phyloP scores from a whole-genome alignment of 2,329 filamentous ascomycete species.

The Xylariaceae sp. region DNA sequence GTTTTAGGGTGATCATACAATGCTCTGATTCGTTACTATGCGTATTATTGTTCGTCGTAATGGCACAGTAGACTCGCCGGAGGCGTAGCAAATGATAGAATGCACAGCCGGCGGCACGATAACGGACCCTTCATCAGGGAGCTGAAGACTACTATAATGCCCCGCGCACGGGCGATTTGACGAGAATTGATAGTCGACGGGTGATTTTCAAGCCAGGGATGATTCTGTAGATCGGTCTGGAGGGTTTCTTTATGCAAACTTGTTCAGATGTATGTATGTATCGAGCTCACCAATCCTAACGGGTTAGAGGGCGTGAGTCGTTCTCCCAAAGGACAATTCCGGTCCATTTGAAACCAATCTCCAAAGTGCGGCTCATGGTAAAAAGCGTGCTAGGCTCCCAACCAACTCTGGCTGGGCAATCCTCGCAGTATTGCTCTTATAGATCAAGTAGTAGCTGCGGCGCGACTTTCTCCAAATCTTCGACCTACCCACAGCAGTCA shows the following conservation, averaged over 20 bases:
- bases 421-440: conserved; percentile 44
- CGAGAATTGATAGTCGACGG: neutral
- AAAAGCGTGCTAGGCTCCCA: neutral
- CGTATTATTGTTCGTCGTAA: too few species aligned
- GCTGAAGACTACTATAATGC: neutral
- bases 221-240: conserved; percentile 16
- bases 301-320: neutral
- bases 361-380: neutral
- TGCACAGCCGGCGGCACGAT: too few species aligned
- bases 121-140: too few species aligned
- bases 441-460: conserved; percentile 87
- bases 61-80: too few species aligned
- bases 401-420: neutral
- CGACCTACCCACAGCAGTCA: conserved; percentile 58
- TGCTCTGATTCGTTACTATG: too few species aligned
- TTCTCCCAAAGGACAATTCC: neutral
- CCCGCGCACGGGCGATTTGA: neutral
- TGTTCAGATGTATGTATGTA: neutral
- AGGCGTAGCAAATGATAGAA: too few species aligned
- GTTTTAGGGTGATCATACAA: too few species aligned
- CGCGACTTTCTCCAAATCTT: conserved; percentile 86
- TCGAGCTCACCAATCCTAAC: neutral
- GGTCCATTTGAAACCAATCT: neutral
- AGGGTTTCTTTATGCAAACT: conserved; percentile 5
- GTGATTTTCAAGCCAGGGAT: neutral